phyloP scores from a whole-genome alignment of 441 rosid genomes.

The Eutrema salsugineum region DNA sequence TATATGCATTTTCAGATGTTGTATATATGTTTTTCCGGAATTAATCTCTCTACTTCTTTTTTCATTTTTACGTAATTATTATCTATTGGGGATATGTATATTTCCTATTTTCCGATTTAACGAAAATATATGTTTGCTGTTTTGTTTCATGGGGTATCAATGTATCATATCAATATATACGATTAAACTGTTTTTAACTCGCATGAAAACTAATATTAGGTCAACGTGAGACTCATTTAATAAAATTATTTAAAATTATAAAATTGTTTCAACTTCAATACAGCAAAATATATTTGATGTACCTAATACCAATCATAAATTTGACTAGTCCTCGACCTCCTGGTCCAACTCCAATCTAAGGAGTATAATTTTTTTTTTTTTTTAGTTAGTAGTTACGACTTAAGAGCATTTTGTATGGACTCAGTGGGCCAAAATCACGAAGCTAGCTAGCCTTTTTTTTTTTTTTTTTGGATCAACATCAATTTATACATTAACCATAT shows the following conservation, averaged over 20 bases:
- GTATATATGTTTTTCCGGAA: slow-evolving; percentile 14
- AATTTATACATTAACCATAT: no score
- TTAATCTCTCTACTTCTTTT: slow-evolving; percentile 24
- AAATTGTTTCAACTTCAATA: neutral
- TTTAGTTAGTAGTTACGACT: no score
- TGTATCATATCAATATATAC: neutral
- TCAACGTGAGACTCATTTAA: neutral
- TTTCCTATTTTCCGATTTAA: slow-evolving; percentile 31
- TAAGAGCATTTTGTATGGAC: neutral
- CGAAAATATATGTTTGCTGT: neutral
- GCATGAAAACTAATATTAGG: neutral
- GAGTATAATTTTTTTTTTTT: no score
- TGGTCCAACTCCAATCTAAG: no score
- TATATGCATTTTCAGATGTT: slow-evolving; percentile 24
- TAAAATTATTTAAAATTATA: neutral
- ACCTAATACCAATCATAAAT: neutral
- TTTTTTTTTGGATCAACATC: no score
- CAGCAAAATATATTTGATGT: neutral
- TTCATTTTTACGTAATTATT: slow-evolving; percentile 13
- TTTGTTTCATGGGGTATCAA: neutral
- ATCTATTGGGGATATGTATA: slow-evolving; percentile 29
- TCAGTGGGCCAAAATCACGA: neutral
- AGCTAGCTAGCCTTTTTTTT: no score
- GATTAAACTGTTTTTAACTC: neutral
- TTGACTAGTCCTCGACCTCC: no score